Conservation (phyloP, 2,329 filamentous ascomycete genomes). For the Whalleya microplaca region DNA sequence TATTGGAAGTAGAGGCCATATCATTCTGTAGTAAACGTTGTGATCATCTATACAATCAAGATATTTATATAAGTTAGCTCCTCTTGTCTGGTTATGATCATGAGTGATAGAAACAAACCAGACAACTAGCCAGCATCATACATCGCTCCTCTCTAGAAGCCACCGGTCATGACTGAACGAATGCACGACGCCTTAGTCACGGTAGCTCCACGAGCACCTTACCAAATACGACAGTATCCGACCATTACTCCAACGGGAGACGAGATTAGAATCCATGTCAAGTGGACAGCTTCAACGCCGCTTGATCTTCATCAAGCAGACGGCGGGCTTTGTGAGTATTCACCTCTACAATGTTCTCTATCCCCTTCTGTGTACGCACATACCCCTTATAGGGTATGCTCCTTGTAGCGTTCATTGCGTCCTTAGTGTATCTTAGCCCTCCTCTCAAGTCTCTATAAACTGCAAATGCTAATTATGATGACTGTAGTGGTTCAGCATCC, state of each 20-base stretch:
- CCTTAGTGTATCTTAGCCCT: too few species aligned
- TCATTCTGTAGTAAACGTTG: not conserved
- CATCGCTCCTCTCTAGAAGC: not conserved
- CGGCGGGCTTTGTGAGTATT: constrained; percentile 48
- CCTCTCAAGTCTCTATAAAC: too few species aligned
- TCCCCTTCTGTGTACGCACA: not conserved
- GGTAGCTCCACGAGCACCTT: constrained; percentile 31
- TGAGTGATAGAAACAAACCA: not conserved
- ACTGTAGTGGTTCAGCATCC: constrained; percentile 48
- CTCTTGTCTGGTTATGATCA: too few species aligned
- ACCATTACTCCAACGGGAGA: constrained; percentile 41
- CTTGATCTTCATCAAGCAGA: constrained; percentile 66
- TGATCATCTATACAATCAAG: too few species aligned
- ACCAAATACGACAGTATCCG: constrained; percentile 30
- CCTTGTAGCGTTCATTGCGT: too few species aligned
- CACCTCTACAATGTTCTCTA: not conserved
- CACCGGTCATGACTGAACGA: constrained; percentile 19
- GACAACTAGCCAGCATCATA: not conserved
- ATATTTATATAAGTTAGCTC: too few species aligned
- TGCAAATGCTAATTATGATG: too few species aligned
- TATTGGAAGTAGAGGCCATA: too few species aligned
- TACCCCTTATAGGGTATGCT: not conserved
- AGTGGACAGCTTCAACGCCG: constrained; percentile 64
- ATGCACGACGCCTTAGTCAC: constrained; percentile 35
- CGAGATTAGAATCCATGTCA: constrained; percentile 57